phyloP scores from a whole-genome alignment of 441 rosid species.

The Metrosideros polymorpha region DNA sequence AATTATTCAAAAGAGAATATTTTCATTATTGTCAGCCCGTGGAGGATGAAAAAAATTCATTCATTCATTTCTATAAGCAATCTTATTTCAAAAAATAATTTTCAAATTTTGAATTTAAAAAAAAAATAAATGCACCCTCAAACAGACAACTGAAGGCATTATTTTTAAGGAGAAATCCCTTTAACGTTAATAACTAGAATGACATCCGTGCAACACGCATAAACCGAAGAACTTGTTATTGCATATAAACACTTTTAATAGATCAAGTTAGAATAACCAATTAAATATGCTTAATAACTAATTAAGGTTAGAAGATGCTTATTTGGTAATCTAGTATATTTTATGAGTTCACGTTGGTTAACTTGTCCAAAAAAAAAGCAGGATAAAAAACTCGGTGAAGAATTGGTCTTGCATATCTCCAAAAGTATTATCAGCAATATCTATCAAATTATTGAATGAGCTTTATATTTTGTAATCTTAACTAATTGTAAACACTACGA shows the following conservation, averaged over 20 bases:
- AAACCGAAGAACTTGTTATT: neutral
- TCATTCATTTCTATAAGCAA: neutral
- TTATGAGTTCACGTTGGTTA: neutral
- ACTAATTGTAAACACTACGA: neutral
- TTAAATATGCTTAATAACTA: neutral
- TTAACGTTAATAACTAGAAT: neutral
- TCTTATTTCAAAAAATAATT: neutral
- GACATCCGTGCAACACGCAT: neutral
- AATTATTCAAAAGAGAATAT: neutral
- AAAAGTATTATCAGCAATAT: neutral
- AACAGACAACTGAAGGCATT: neutral
- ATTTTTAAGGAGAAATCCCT: neutral
- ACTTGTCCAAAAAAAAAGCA: neutral
- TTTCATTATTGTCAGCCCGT: neutral
- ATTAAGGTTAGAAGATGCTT: neutral
- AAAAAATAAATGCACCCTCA: neutral
- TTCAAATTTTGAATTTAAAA: too few species aligned
- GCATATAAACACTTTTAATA: neutral
- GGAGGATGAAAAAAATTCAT: too few species aligned
- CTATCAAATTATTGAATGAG: neutral
- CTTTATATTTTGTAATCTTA: neutral
- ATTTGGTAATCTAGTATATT: neutral
- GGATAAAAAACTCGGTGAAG: neutral
- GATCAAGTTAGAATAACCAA: neutral
- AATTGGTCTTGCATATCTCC: neutral